These are phyloP conservation scores for Inga leiocalycina DNA, from an alignment of 306 rosid species.

Conservation along the genomic window DNA sequence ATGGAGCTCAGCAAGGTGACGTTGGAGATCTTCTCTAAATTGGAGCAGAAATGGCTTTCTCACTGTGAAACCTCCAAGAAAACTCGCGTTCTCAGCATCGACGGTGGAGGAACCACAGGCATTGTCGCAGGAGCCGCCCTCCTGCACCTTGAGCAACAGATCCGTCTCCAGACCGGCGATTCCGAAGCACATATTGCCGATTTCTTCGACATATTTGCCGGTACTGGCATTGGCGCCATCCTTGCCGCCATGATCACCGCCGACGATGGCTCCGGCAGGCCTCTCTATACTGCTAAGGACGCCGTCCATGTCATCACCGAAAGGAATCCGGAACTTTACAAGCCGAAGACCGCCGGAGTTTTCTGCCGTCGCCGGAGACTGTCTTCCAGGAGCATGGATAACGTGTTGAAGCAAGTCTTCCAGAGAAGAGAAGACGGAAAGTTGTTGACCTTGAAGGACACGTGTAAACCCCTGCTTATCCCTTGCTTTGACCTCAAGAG, in stretches of 20 bases:
- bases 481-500: slow-evolving; percentile 96
- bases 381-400: slow-evolving; percentile 77
- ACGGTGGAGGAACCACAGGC: slow-evolving; percentile 89
- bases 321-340: slow-evolving; percentile 58
- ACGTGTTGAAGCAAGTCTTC: slow-evolving; percentile 60
- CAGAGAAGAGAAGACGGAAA: slow-evolving; percentile 56
- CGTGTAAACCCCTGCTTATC: slow-evolving; percentile 86
- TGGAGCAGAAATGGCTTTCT: slow-evolving; percentile 96
- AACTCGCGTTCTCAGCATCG: slow-evolving; percentile 90
- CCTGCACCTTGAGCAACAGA: slow-evolving; percentile 88
- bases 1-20: slow-evolving; percentile 87
- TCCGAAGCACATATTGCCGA: slow-evolving; percentile 72
- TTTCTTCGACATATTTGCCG: slow-evolving; percentile 87
- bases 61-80: slow-evolving; percentile 65
- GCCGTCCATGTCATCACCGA: slow-evolving; percentile 51
- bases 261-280: slow-evolving; percentile 70
- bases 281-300: slow-evolving; percentile 69
- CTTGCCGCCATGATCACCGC: slow-evolving; percentile 82
- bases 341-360: slow-evolving; percentile 33
- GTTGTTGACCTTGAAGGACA: slow-evolving; percentile 74
- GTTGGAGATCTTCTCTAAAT: slow-evolving; percentile 84
- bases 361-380: slow-evolving; percentile 55
- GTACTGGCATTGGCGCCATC: slow-evolving; percentile 84
- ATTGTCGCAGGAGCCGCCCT: slow-evolving; percentile 78
- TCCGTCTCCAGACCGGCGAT: slow-evolving; percentile 81